A percentile compares a stretch with the other conserved stretches of the same genome.
Evolutionary conservation across 2,329 filamentous ascomycete genomes (phyloP).

Genomic region (Stromatinia cepivora): DNA sequence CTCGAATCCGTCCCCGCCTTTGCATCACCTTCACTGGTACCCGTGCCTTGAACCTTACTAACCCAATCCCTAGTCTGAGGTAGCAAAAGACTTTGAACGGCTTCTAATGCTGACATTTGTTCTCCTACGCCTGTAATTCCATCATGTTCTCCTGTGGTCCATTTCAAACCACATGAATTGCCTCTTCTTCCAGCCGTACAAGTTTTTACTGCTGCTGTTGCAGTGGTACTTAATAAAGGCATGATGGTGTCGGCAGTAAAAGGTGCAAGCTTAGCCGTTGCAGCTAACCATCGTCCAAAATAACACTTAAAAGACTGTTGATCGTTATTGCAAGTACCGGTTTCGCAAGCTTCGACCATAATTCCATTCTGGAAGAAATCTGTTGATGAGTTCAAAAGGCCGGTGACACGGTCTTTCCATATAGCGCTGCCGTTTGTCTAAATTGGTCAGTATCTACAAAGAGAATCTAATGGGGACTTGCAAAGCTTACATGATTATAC

Average conservation of each 20-base stretch:
- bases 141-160: conserved; percentile 52
- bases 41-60: conserved; percentile 50
- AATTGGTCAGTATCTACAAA: conserved; percentile 29
- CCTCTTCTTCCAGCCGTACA: conserved; percentile 60
- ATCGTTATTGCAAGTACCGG: conserved; percentile 56
- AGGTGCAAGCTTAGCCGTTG: conserved; percentile 57
- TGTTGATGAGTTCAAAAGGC: conserved; percentile 41
- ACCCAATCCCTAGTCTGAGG: conserved; percentile 43
- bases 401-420: conserved; percentile 42
- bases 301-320: conserved; percentile 66
- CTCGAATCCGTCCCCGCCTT: conserved; percentile 27
- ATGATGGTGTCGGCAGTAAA: conserved; percentile 53
- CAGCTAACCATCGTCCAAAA: conserved; percentile 59
- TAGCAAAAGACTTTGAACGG: conserved; percentile 38
- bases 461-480: neutral
- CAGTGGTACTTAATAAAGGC: conserved; percentile 54
- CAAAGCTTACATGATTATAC: conserved; percentile 47
- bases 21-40: conserved; percentile 51
- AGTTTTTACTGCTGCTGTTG: conserved; percentile 60
- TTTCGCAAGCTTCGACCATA: conserved; percentile 64
- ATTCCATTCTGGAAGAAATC: conserved; percentile 41
- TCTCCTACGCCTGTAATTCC: conserved; percentile 51
- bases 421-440: conserved; percentile 43
- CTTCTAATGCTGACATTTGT: conserved; percentile 60
- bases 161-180: conserved; percentile 63